A percentile compares a stretch with the other conserved stretches of the same genome.
Evolutionary conservation across 208 protist genomes (phyloP).

Genomic region (Acanthamoeba triangularis): DNA sequence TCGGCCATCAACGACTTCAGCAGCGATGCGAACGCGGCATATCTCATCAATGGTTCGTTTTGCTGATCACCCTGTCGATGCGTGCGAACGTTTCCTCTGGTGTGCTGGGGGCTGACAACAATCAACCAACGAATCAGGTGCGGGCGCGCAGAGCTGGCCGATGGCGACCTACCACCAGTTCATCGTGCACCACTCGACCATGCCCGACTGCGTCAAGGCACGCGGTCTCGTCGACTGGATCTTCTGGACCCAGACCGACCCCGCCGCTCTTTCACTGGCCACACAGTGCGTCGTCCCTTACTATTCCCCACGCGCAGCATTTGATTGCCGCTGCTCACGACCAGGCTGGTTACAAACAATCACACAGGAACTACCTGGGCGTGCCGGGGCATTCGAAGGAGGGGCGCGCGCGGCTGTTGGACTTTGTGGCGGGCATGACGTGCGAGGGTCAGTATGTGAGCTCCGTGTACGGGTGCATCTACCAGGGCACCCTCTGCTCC

Average conservation of each 20-base stretch:
- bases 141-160: constrained; percentile 3
- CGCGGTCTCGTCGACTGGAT: constrained; percentile 7
- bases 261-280: not conserved
- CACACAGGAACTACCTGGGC: constrained; percentile 28
- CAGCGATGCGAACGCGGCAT: not conserved
- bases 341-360: no score
- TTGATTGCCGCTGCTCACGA: not conserved
- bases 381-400: not conserved
- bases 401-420: not conserved
- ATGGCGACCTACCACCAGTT: not conserved
- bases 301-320: no score
- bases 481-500: constrained; percentile 20
- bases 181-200: constrained; percentile 7
- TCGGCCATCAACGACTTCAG: constrained; percentile 42
- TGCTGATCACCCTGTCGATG: not conserved
- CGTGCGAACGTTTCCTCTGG: not conserved
- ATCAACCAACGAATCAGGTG: not conserved
- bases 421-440: constrained; percentile 8
- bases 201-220: constrained; percentile 4
- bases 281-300: not conserved
- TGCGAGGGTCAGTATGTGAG: constrained; percentile 48
- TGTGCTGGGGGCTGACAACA: no score
- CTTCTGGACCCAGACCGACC: constrained; percentile 20
- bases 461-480: constrained; percentile 24
- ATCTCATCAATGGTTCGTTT: not conserved